Evolutionary conservation across 106 monocot species (phyloP).

Genomic region (Platanthera guangdongensis): DNA sequence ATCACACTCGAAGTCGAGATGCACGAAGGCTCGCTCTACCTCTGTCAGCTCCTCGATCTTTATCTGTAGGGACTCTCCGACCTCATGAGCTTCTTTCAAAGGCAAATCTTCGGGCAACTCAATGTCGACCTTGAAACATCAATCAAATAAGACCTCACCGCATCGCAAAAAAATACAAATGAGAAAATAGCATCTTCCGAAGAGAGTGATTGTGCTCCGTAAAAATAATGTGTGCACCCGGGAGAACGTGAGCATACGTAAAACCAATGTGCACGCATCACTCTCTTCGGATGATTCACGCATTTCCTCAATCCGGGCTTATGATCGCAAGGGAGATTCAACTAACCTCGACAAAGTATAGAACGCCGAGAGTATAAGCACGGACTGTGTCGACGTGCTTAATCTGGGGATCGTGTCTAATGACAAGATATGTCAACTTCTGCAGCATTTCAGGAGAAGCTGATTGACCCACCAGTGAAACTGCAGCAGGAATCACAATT

Average conservation of each 20-base stretch:
- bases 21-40: slow-evolving; percentile 94
- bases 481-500: slow-evolving; percentile 27
- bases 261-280: too few relatives aligned
- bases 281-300: too few relatives aligned
- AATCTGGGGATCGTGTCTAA: slow-evolving; percentile 66
- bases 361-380: slow-evolving; percentile 93
- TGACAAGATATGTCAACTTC: slow-evolving; percentile 80
- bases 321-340: neutral
- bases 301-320: neutral
- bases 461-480: slow-evolving; percentile 68
- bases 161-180: neutral
- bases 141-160: neutral
- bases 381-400: slow-evolving; percentile 89
- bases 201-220: neutral
- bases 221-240: too few relatives aligned
- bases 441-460: slow-evolving; percentile 92
- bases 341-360: slow-evolving; percentile 97
- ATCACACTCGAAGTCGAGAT: slow-evolving; percentile 76
- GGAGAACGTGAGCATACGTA: too few relatives aligned
- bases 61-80: slow-evolving; percentile 77
- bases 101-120: slow-evolving; percentile 65
- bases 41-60: slow-evolving; percentile 84
- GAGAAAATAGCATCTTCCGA: neutral
- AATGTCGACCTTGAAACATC: slow-evolving; percentile 48
- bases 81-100: slow-evolving; percentile 71